Conservation (phyloP, 495 filamentous ascomycete genomes). For the Annulohypoxylon moriforme region DNA sequence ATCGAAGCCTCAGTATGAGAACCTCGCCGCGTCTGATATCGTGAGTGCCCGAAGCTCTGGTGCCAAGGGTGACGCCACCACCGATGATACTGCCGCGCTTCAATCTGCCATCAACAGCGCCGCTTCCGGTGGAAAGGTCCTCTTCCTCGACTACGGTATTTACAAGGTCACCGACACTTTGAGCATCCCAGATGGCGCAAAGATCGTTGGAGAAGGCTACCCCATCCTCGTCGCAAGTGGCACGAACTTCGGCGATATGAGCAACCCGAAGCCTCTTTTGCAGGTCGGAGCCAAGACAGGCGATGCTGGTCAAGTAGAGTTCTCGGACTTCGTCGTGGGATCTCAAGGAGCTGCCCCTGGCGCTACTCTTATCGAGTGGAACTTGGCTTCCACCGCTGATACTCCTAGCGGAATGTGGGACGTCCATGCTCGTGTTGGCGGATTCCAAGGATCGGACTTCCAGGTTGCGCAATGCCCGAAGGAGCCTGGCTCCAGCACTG, state of each 20-base stretch:
- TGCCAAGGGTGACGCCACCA: conserved; percentile 75
- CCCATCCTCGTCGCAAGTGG: conserved; percentile 87
- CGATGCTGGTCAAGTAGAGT: conserved; percentile 79
- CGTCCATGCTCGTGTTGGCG: conserved; percentile 84
- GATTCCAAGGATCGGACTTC: conserved; percentile 80
- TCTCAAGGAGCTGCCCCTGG: conserved; percentile 76
- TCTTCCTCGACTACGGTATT: conserved; percentile 70
- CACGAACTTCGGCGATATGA: conserved; percentile 72
- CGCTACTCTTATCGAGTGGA: conserved; percentile 80
- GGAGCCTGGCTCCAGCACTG: conserved; percentile 65
- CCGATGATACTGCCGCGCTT: conserved; percentile 75
- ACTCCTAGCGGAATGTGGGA: conserved; percentile 89
- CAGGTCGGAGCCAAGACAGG: conserved; percentile 80
- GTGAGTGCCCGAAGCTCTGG: conserved; percentile 72
- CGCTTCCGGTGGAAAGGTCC: conserved; percentile 69
- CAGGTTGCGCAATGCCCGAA: conserved; percentile 79
- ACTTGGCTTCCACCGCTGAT: conserved; percentile 64
- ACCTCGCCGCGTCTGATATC: conserved; percentile 63
- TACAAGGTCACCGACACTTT: conserved; percentile 75
- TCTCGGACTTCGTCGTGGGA: conserved; percentile 80
- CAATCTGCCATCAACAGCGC: conserved; percentile 67
- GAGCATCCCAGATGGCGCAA: conserved; percentile 67
- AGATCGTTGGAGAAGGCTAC: conserved; percentile 88
- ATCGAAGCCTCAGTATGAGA: conserved; percentile 70
- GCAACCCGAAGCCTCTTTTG: conserved; percentile 74